These are phyloP conservation scores for Cadophora gregata DNA, from an alignment of 2,329 filamentous ascomycete genomes.

Conservation along the genomic window DNA sequence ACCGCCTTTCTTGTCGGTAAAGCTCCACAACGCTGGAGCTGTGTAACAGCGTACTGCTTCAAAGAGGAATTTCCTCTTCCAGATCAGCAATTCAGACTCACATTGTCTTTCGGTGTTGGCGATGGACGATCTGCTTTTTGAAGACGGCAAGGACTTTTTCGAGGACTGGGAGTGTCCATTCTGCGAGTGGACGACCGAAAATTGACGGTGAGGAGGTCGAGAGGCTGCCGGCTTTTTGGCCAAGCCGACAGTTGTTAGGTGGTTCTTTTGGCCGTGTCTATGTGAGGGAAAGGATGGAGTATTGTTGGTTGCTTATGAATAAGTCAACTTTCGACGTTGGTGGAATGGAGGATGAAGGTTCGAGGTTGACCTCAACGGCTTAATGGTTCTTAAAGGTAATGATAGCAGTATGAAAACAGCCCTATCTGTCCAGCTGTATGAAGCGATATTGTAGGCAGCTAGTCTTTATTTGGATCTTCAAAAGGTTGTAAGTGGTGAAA, in stretches of 20 bases:
- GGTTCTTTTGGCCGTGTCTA: no score
- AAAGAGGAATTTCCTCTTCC: background rate
- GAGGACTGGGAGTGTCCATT: conserved; percentile 4
- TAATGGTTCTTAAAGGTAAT: background rate
- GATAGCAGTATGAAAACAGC: no score
- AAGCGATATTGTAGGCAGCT: no score
- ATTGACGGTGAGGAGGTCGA: background rate
- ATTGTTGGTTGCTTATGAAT: background rate
- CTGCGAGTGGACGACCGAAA: background rate
- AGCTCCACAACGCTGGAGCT: background rate
- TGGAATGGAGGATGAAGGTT: background rate
- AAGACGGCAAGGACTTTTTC: background rate
- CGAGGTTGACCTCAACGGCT: background rate
- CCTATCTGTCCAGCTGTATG: no score
- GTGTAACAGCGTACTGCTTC: background rate
- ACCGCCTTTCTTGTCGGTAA: background rate
- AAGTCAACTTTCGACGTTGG: background rate
- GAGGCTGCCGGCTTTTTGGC: background rate
- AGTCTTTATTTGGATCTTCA: no score
- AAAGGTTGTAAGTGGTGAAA: no score
- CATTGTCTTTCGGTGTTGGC: background rate
- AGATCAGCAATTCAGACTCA: background rate
- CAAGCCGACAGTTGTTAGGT: background rate
- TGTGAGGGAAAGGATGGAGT: no score
- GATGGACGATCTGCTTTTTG: background rate